Conservation (phyloP, 73 alveolate genomes). For the Paramecium biaurelia region DNA sequence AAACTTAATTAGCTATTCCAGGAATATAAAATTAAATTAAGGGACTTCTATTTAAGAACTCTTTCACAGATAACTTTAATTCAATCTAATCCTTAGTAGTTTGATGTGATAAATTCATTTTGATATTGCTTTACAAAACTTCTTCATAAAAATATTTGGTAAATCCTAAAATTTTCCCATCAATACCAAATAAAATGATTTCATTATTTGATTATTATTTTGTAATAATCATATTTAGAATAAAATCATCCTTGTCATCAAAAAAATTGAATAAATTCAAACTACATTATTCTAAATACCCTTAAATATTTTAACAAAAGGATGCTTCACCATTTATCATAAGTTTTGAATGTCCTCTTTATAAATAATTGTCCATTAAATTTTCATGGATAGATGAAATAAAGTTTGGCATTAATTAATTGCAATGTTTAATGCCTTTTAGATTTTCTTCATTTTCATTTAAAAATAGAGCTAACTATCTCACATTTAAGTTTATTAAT, state of each 20-base stretch:
- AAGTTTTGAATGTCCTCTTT: neutral
- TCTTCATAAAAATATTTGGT: neutral
- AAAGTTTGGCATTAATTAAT: neutral
- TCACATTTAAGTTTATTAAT: neutral
- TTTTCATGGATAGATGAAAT: neutral
- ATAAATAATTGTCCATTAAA: slow-evolving; percentile 3
- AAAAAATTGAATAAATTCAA: neutral
- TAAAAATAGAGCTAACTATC: neutral
- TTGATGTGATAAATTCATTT: neutral
- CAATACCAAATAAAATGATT: neutral
- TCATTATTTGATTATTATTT: neutral
- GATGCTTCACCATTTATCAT: neutral
- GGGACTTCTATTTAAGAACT: neutral
- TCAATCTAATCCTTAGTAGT: neutral
- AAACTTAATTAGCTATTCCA: neutral
- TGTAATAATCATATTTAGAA: neutral
- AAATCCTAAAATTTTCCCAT: slow-evolving; percentile 11
- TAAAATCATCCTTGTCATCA: neutral
- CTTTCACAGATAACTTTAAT: neutral
- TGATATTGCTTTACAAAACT: neutral
- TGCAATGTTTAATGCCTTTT: neutral
- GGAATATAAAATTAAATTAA: neutral
- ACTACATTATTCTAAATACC: neutral
- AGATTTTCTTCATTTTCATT: neutral
- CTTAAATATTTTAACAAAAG: neutral